Percentiles rank a stretch among this genome's conserved stretches.
Conservation (phyloP, 495 filamentous ascomycete species). For the Penicillium parvum region DNA sequence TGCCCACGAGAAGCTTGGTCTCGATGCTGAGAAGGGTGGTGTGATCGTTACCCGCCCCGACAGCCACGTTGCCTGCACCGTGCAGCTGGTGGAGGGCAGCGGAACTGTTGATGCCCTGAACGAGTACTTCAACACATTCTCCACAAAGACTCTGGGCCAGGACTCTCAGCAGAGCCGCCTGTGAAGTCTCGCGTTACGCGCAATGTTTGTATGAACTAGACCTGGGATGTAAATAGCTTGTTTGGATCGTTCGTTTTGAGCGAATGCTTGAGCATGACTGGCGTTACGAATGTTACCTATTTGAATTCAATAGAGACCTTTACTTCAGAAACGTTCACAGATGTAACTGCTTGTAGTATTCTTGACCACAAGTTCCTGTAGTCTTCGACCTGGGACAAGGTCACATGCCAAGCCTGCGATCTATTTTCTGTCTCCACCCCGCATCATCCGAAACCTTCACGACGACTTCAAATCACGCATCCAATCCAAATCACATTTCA, state of each 20-base stretch:
- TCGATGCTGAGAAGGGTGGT: constrained; percentile 67
- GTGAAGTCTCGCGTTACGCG: constrained; percentile 13
- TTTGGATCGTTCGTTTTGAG: constrained; percentile 19
- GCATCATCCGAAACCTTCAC: constrained; percentile 18
- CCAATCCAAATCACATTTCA: constrained; percentile 9
- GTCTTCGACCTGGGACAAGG: neutral
- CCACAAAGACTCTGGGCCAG: constrained; percentile 40
- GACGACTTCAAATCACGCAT: constrained; percentile 1
- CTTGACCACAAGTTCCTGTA: no score
- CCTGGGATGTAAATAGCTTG: constrained; percentile 22
- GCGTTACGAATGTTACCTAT: constrained; percentile 26
- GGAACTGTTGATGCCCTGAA: constrained; percentile 80
- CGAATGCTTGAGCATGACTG: constrained; percentile 30
- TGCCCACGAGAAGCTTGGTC: constrained; percentile 83
- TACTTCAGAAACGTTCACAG: no score
- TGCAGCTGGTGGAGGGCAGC: constrained; percentile 65
- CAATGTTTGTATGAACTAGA: constrained; percentile 15
- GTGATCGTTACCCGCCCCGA: constrained; percentile 81
- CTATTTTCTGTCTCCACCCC: constrained; percentile 28
- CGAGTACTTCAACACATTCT: constrained; percentile 71
- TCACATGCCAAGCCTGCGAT: constrained; percentile 27
- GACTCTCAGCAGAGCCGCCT: constrained; percentile 38
- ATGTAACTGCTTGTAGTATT: no score
- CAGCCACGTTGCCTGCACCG: constrained; percentile 76
- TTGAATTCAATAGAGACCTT: constrained; percentile 9